These are phyloP conservation scores for Fusarium sarcochroum DNA, from an alignment of 2,329 filamentous ascomycete genomes.

Conservation along the genomic window DNA sequence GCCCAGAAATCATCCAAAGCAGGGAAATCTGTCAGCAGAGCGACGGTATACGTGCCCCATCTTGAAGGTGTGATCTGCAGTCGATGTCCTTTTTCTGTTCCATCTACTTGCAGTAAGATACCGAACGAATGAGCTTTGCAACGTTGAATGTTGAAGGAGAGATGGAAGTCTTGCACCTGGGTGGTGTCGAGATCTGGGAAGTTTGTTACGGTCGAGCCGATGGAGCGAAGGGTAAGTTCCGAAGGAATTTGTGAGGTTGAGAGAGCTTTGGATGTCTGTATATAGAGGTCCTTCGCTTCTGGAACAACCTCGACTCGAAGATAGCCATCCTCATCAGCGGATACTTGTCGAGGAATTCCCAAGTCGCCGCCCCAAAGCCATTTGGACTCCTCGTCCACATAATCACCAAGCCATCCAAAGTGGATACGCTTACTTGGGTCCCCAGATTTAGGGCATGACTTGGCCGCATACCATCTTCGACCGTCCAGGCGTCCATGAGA, in stretches of 20 bases:
- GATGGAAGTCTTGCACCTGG: constrained; percentile 36
- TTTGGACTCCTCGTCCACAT: constrained; percentile 51
- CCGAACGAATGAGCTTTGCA: constrained; percentile 50
- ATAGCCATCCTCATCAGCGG: constrained; percentile 45
- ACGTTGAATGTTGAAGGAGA: constrained; percentile 44
- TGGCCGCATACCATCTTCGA: constrained; percentile 56
- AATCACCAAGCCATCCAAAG: constrained; percentile 55
- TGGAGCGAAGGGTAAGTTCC: constrained; percentile 44
- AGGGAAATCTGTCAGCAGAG: constrained; percentile 50
- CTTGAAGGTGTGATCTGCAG: constrained; percentile 44
- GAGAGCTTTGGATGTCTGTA: constrained; percentile 31
- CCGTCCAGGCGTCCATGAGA: constrained; percentile 54
- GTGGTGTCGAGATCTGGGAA: constrained; percentile 44
- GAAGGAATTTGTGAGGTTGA: constrained; percentile 38
- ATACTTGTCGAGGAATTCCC: constrained; percentile 50
- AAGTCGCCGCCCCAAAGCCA: constrained; percentile 57
- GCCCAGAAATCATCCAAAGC: constrained; percentile 57
- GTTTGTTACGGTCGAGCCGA: constrained; percentile 44
- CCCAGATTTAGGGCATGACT: constrained; percentile 52
- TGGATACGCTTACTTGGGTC: constrained; percentile 50
- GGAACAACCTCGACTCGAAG: constrained; percentile 45
- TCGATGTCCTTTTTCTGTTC: constrained; percentile 45
- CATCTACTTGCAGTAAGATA: constrained; percentile 49
- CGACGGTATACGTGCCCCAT: constrained; percentile 45
- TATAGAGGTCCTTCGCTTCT: constrained; percentile 40